Base-by-base conservation (phyloP, 768 basidiomycete species). In the Suillus weaverae region DNA sequence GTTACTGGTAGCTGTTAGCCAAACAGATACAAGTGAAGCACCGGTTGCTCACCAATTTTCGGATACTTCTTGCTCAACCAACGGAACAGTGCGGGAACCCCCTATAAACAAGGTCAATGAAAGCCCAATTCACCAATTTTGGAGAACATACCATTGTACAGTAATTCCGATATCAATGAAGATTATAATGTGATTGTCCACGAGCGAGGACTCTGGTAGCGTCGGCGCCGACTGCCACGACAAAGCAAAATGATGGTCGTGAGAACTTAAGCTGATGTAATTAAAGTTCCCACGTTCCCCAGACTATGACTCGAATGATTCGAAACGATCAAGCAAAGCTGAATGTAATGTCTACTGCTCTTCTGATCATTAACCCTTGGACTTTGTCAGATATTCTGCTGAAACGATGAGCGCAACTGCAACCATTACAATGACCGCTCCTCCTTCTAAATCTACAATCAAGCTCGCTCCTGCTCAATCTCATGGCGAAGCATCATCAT, bases 31-130 rank as follows among this genome's bases (percentile, higher is more conserved):
- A 33, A 8, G 13, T 67, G 51, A 36, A 61, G 13, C 16, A 11
- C 6, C 11, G 50, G 14, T 14, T 32, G 82, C 89, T 62, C 64
- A 92, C 95, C 89, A 72, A 97, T 98, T 84, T 94, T 98, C 60
- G 97, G 95, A 76, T 99, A 99, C 78, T 98, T 98, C 83, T 91
- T 96, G 76, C 95, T 97, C 65, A 99, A 84, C 96, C 97, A 99
- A 74, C 97, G 89, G 81, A 99, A 99, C 67, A 98, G 85, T 55
- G 97, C 97, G 66, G 96, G 96, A 67, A 98, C 96, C 88, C 96
- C 96, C 96, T 97, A 64, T 13, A 67, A 63, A 46, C 46, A 48
- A 38, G n/a, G 59, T 60, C 33, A 59, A 18, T 11, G 18, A 32
- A 57, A 13, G 57, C 38, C 18, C 5, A 41, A 59, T 30, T 32